These are phyloP conservation scores for Penicillium nucicola DNA, from an alignment of 495 filamentous ascomycete species.

Conservation along the genomic window DNA sequence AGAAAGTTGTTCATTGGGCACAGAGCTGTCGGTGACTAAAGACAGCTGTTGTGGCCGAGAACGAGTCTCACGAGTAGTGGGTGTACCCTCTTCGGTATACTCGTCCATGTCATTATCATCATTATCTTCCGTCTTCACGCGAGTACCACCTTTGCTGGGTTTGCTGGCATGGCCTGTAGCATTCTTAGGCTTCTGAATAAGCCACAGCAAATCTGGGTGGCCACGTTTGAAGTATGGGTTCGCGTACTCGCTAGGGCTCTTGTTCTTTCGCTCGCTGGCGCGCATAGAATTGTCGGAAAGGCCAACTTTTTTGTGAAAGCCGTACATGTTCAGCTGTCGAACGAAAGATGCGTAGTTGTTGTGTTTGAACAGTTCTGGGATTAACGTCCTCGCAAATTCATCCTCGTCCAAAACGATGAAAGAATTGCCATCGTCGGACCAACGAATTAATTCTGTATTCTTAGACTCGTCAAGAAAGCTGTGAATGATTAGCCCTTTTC, in stretches of 20 bases:
- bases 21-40: conserved; percentile 36
- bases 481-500: conserved; percentile 17
- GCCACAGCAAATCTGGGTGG: conserved; percentile 89
- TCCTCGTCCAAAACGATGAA: conserved; percentile 98
- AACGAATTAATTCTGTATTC: conserved; percentile 92
- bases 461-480: conserved; percentile 92
- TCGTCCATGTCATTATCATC: conserved; percentile 71
- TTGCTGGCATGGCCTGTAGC: conserved; percentile 48
- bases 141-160: conserved; percentile 41
- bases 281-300: conserved; percentile 97
- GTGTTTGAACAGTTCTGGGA: conserved; percentile 97
- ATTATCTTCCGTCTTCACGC: conserved; percentile 68
- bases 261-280: conserved; percentile 92
- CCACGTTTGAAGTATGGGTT: conserved; percentile 95
- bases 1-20: conserved; percentile 76
- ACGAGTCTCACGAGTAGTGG: conserved; percentile 33
- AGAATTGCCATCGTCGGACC: conserved; percentile 93
- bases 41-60: conserved; percentile 39
- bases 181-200: conserved; percentile 95
- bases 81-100: conserved; percentile 49
- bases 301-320: conserved; percentile 97
- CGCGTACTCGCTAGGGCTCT: conserved; percentile 95
- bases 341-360: conserved; percentile 99
- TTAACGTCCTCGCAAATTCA: conserved; percentile 95
- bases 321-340: conserved; percentile 98